Percentiles rank a stretch among this genome's conserved stretches.
phyloP scores from a whole-genome alignment of 2,329 filamentous ascomycete species.

The Microsporum ferrugineum region DNA sequence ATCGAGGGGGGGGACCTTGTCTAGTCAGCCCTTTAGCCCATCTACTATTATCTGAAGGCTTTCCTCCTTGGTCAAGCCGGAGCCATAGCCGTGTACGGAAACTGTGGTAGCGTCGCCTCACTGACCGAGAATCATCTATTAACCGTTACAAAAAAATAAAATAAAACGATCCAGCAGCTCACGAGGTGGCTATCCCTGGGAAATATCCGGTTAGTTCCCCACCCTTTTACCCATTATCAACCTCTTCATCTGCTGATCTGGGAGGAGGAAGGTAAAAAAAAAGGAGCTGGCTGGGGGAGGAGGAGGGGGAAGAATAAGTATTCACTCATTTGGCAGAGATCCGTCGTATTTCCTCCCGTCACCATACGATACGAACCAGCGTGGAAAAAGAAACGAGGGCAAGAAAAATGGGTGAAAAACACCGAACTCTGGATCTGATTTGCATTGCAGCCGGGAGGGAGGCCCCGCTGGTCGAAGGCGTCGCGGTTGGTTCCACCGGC shows the following conservation, averaged over 20 bases:
- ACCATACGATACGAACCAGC: neutral
- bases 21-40: neutral
- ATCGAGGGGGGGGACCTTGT: neutral
- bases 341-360: neutral
- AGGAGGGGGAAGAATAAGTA: neutral
- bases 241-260: neutral
- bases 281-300: neutral
- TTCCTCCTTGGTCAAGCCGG: neutral
- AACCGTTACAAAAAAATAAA: neutral
- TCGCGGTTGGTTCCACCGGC: slow-evolving; percentile 2
- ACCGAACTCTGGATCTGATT: slow-evolving; percentile 5
- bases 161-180: neutral
- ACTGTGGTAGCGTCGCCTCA: neutral
- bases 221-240: neutral
- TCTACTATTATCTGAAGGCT: neutral
- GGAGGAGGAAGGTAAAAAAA: neutral
- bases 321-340: neutral
- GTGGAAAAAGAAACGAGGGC: neutral
- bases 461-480: slow-evolving; percentile 2
- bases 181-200: neutral
- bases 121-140: neutral
- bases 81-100: neutral
- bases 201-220: neutral
- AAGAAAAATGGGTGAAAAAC: neutral
- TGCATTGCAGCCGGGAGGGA: slow-evolving; percentile 4